Evolutionary conservation across 306 rosid species (phyloP).

Genomic region (Quillaja saponaria): DNA sequence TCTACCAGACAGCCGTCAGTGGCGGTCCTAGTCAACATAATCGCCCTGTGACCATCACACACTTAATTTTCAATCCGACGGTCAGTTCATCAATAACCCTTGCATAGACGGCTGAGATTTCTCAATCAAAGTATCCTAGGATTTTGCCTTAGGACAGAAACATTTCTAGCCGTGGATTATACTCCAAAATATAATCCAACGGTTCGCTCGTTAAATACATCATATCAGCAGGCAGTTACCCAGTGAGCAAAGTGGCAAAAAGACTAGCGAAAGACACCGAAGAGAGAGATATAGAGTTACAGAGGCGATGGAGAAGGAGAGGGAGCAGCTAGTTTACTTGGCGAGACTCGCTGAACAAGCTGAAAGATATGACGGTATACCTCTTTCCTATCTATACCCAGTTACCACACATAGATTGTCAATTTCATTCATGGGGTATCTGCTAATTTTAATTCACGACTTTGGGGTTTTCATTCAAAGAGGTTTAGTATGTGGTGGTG

Average conservation of each 20-base stretch:
- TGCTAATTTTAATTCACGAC: not conserved
- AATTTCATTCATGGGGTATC: not conserved
- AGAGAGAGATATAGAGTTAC: constrained; percentile 10
- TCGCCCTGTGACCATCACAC: too few species aligned
- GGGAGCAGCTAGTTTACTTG: constrained; percentile 38
- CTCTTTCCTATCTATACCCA: not conserved
- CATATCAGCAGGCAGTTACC: constrained; percentile 3
- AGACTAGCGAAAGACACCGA: not conserved
- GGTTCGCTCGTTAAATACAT: not conserved
- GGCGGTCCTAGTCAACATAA: too few species aligned
- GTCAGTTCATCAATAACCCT: too few species aligned
- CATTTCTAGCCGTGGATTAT: not conserved
- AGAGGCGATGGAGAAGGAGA: constrained; percentile 39
- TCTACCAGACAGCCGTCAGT: too few species aligned
- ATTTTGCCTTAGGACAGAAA: not conserved
- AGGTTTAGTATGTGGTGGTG: not conserved
- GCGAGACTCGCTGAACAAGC: constrained; percentile 53
- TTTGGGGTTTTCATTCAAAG: not conserved
- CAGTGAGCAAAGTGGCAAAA: not conserved
- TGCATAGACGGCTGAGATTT: too few species aligned
- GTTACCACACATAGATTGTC: not conserved
- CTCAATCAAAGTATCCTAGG: too few species aligned
- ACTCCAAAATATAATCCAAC: not conserved
- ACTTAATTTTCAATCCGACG: too few species aligned
- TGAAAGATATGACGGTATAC: constrained; percentile 46